Evolutionary conservation across 495 filamentous ascomycete genomes (phyloP).

Genomic region (Xylaria palmicola): DNA sequence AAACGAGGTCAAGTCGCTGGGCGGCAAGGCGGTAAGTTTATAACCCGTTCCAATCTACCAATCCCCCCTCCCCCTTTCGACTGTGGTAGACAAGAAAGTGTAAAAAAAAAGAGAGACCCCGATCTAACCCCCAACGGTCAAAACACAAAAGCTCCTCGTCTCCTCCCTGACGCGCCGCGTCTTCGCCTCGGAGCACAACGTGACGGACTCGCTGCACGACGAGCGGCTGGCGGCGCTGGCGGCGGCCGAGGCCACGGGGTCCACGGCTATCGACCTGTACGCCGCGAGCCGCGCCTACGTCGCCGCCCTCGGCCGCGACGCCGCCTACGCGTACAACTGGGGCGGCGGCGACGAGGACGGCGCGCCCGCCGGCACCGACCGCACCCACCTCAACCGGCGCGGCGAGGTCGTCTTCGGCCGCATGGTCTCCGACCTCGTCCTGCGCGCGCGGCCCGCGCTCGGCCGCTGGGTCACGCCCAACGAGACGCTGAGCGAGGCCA

Average conservation of each 20-base stretch:
- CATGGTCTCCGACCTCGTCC: conserved; percentile 44
- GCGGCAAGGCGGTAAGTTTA: conserved; percentile 38
- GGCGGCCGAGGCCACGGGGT: conserved; percentile 32
- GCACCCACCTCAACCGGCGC: conserved; percentile 48
- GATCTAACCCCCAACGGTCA: not conserved
- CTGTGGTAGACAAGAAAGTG: too few species aligned
- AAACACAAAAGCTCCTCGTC: conserved; percentile 24
- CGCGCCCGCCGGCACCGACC: too few species aligned
- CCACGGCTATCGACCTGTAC: conserved; percentile 46
- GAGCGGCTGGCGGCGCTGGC: conserved; percentile 39
- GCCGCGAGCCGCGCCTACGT: conserved; percentile 41
- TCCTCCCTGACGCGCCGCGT: conserved; percentile 47
- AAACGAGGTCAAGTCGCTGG: conserved; percentile 37
- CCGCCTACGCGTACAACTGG: conserved; percentile 44
- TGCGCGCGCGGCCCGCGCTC: conserved; percentile 22
- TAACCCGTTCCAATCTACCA: not conserved
- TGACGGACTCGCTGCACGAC: conserved; percentile 41
- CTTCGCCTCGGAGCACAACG: conserved; percentile 35
- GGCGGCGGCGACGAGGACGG: conserved; percentile 33
- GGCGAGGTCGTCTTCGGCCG: conserved; percentile 48
- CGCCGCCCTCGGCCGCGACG: conserved; percentile 42
- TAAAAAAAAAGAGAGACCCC: too few species aligned
- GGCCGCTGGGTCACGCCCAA: conserved; percentile 30
- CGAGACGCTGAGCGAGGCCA: conserved; percentile 28
- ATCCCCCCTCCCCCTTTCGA: not conserved